Base-by-base conservation (phyloP, 2,329 filamentous ascomycete genomes). In the Trichoderma asperellum region DNA sequence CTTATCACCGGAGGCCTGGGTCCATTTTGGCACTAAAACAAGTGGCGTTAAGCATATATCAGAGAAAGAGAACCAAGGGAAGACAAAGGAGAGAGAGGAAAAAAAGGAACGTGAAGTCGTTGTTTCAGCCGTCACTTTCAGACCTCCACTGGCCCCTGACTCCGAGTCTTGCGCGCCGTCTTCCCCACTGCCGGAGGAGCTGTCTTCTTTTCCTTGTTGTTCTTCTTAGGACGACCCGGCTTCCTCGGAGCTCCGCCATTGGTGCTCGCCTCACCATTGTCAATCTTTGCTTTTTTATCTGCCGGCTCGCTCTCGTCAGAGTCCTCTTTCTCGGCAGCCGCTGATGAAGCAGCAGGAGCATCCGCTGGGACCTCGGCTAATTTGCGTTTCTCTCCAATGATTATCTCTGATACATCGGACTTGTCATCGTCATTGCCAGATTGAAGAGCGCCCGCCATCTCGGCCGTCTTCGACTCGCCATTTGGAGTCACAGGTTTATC, bases 81-180 rank as follows among this genome's bases (percentile, higher is more conserved):
- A 32, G 10, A 43, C 47, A 49, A 10, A 35, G n/a, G 21, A 37
- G 40, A 61, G 8, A 32, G 43, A 29, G 11, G 18, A 21, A 37
- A 21, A 47, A 16, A 67, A 27, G 16, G 16, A 52, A 24, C 18
- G n/a, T 35, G 3, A 47, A 35, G 49, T 58, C 49, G 55, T 47
- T 24, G n/a, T 34, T 37, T 59, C 34, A 10, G 40, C 27, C 37
- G 8, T 43, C 57, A 10, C 8, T 21, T 53, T 43, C n/a, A 75
- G 59, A 71, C 71, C 55, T 80, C 78, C 7, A 76, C 79, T 2
- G 79, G 78, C 0, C 81, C 81, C 72, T 83, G 81, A 70, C 81
- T 83, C 60, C 81, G 77, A 8, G 81, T 83, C 78, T 82, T 82
- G 55, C 81, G 77, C 57, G 77, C 76, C 7, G 81, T 81, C 68